Evolutionary conservation across 495 filamentous ascomycete genomes (phyloP), one percentile per base, ranked within the genome.

Genomic region (Aspergillus incahuasiensis): DNA sequence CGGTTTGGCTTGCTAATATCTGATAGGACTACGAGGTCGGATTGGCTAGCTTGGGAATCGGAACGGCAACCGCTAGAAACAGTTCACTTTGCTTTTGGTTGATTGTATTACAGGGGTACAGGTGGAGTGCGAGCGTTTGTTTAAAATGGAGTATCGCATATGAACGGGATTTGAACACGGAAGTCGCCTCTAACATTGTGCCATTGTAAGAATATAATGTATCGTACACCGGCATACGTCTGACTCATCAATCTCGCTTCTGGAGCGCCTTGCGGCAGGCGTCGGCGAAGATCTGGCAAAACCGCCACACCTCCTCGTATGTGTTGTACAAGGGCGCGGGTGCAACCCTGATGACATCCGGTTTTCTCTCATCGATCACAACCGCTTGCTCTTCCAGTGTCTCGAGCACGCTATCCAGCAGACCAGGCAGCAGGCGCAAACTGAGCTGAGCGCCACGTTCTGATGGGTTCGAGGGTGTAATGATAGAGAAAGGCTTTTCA

Each of bases 11-110:
- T 48, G 54, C 50, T 67, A 51, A 71, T 51, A 11, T 34, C 16
- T 15, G 11, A 18, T 25, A 94, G 90, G 63, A 97, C 91, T 54
- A 96, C 92, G 56, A 84, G 90, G 65, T 94, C 89, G 53, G 92
- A 97, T 68, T 97, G 92, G 92, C 75, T 97, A 58, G 91, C 91
- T 21, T 97, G 92, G 92, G 92, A 97, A 69, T 84, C 79, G 18
- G 85, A 87, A 65, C 81, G 92, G 62, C 80, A 86, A 59, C 84
- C 88, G 12, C 53, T 92, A 56, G 91, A 96, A 68, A 74, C 78
- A 54, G 88, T 89, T 15, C 68, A 71, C 59, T 79, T 78, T 68
- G 68, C 74, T 44, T 73, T 78, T 52, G 64, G 67, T 20, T 76
- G 63, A 75, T n/a, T n/a, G n/a, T n/a, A n/a, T n/a, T n/a, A n/a